A percentile compares a stretch with the other conserved stretches of the same genome.
These are phyloP conservation scores for Kitagawia praeruptora DNA, from an alignment of 129 eudicot species.

Conservation along the genomic window DNA sequence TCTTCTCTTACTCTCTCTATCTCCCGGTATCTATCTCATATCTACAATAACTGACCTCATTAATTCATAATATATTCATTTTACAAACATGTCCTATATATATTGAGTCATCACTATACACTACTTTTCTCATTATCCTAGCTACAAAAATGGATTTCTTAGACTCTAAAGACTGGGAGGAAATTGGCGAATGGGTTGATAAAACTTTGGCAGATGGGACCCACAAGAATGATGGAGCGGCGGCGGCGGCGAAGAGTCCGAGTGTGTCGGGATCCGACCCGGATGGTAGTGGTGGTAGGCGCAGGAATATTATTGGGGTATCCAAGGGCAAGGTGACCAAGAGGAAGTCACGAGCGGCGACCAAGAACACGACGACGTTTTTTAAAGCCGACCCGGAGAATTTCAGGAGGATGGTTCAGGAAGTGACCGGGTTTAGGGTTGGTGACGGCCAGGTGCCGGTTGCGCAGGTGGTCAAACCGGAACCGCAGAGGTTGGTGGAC, in stretches of 20 bases:
- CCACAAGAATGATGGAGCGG: no score
- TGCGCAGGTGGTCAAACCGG: constrained; percentile 49
- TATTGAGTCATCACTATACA: neutral
- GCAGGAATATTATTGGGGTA: constrained; percentile 9
- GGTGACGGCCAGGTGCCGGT: constrained; percentile 30
- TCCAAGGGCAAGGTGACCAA: constrained; percentile 31
- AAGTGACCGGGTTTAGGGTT: constrained; percentile 62
- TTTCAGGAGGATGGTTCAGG: constrained; percentile 87
- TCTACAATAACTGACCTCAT: neutral
- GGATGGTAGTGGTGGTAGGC: constrained; percentile 33
- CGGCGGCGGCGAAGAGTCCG: constrained; percentile 10
- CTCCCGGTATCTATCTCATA: no score
- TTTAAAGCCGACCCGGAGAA: constrained; percentile 72
- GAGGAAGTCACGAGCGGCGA: constrained; percentile 70
- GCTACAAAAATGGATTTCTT: neutral
- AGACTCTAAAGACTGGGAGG: neutral
- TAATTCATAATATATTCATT: neutral
- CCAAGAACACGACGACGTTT: constrained; percentile 57
- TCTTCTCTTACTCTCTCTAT: neutral
- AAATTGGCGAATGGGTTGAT: no score
- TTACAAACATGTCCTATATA: neutral
- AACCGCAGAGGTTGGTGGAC: constrained; percentile 39
- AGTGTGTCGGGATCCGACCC: constrained; percentile 47
- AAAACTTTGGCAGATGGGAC: no score
- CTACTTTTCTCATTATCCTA: neutral